phyloP scores from a whole-genome alignment of 2,329 filamentous ascomycete genomes.

The Niveomyces coronatus region DNA sequence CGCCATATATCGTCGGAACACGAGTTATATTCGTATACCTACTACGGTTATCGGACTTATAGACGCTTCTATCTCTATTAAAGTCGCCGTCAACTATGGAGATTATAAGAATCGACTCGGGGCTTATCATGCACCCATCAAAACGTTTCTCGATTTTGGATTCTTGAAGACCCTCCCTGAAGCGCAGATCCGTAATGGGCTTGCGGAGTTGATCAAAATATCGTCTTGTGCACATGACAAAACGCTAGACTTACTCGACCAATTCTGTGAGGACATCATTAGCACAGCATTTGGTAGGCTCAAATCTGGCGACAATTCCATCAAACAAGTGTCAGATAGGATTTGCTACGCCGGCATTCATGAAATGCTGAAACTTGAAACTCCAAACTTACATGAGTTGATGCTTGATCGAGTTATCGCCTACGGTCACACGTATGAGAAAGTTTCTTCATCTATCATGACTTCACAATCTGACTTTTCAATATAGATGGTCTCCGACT shows the following conservation, averaged over 20 bases:
- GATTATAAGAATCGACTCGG: constrained; percentile 67
- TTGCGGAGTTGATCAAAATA: constrained; percentile 68
- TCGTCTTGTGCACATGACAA: constrained; percentile 56
- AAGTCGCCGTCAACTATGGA: constrained; percentile 69
- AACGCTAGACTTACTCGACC: constrained; percentile 58
- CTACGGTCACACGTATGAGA: constrained; percentile 55
- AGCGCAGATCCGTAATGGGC: constrained; percentile 62
- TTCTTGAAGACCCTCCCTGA: constrained; percentile 59
- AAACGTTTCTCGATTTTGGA: constrained; percentile 64
- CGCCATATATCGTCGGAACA: constrained; percentile 60
- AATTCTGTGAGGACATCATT: constrained; percentile 59
- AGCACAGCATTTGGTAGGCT: constrained; percentile 52
- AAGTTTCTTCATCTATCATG: neutral
- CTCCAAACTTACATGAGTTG: constrained; percentile 64
- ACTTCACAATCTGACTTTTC: no score
- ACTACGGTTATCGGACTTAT: constrained; percentile 68
- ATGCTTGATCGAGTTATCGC: constrained; percentile 63
- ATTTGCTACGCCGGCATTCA: constrained; percentile 61
- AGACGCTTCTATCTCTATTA: constrained; percentile 66
- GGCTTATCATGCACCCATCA: constrained; percentile 61
- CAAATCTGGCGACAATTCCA: constrained; percentile 43
- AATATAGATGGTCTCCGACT: constrained; percentile 53
- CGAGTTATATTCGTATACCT: constrained; percentile 63
- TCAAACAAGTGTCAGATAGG: constrained; percentile 50
- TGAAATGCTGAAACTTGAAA: constrained; percentile 65